These are phyloP conservation scores for Ascochyta rabiei DNA, from an alignment of 2,329 filamentous ascomycete genomes.

Conservation along the genomic window DNA sequence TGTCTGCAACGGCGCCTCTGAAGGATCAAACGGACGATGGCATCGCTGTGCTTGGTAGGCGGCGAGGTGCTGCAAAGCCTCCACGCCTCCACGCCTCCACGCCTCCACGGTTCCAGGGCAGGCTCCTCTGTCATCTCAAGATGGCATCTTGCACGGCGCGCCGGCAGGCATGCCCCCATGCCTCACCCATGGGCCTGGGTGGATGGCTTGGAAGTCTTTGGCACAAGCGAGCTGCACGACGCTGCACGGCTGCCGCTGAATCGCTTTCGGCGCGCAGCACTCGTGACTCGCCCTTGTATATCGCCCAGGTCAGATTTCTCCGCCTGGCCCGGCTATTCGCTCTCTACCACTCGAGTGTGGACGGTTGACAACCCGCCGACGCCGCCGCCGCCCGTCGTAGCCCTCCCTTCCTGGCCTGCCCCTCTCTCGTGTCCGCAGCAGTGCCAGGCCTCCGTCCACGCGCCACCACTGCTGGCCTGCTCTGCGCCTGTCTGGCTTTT, in stretches of 20 bases:
- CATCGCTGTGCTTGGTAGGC: constrained; percentile 5
- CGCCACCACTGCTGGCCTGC: constrained; percentile 5
- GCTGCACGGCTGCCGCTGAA: constrained; percentile 19
- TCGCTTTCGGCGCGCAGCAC: constrained; percentile 25
- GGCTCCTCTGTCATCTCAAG: constrained; percentile 20
- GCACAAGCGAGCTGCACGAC: constrained; percentile 35
- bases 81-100: no score
- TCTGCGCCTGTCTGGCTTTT: constrained; percentile 1
- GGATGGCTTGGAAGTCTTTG: constrained; percentile 30
- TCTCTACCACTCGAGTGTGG: constrained; percentile 9
- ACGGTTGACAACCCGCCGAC: constrained; percentile 6
- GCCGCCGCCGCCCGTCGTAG: not conserved
- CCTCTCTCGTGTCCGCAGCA: constrained; percentile 2
- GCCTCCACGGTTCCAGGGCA: no score
- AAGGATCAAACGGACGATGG: constrained; percentile 12
- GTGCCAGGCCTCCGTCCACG: constrained; percentile 8
- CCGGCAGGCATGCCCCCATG: constrained; percentile 10
- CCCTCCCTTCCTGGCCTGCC: constrained; percentile 1
- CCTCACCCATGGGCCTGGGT: constrained; percentile 31
- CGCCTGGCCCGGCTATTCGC: constrained; percentile 7
- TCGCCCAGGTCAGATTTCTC: constrained; percentile 18
- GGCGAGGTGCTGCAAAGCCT: constrained; percentile 13
- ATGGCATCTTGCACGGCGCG: constrained; percentile 30
- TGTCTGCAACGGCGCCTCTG: constrained; percentile 25
- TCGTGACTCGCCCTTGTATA: constrained; percentile 26